phyloP scores from a whole-genome alignment of 768 basidiomycete species.

The Podaxis sp. region DNA sequence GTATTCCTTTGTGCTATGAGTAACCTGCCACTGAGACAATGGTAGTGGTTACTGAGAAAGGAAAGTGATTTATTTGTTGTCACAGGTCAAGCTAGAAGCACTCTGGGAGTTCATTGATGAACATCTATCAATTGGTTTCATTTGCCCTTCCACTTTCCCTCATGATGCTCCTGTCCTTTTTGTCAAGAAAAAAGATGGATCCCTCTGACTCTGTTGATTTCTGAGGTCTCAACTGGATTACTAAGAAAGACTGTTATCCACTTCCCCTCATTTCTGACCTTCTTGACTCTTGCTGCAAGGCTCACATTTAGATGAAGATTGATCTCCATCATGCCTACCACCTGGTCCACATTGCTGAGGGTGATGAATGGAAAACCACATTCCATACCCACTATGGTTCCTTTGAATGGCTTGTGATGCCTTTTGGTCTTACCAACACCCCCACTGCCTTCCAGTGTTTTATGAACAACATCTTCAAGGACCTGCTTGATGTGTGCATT shows the following conservation, averaged over 20 bases:
- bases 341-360: slow-evolving; percentile 35
- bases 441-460: slow-evolving; percentile 43
- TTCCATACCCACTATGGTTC: slow-evolving; percentile 39
- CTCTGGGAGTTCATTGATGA: not conserved
- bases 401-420: too few relatives aligned
- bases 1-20: too few relatives aligned
- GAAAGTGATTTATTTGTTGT: too few relatives aligned
- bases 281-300: slow-evolving; percentile 24
- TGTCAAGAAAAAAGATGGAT: too few relatives aligned
- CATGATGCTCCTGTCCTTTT: too few relatives aligned
- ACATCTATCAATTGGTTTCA: not conserved
- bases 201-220: not conserved
- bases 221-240: slow-evolving; percentile 19
- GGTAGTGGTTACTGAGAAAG: too few relatives aligned
- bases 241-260: slow-evolving; percentile 8
- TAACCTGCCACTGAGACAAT: too few relatives aligned
- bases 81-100: too few relatives aligned
- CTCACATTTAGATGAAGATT: slow-evolving; percentile 29
- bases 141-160: not conserved
- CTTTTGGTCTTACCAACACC: slow-evolving; percentile 36
- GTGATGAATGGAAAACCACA: slow-evolving; percentile 44
- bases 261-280: too few relatives aligned
- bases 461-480: slow-evolving; percentile 39
- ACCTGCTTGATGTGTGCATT: slow-evolving; percentile 35
- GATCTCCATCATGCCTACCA: slow-evolving; percentile 40